Evolutionary conservation across 306 rosid genomes (phyloP).

Genomic region (Begonia fuchsioides): DNA sequence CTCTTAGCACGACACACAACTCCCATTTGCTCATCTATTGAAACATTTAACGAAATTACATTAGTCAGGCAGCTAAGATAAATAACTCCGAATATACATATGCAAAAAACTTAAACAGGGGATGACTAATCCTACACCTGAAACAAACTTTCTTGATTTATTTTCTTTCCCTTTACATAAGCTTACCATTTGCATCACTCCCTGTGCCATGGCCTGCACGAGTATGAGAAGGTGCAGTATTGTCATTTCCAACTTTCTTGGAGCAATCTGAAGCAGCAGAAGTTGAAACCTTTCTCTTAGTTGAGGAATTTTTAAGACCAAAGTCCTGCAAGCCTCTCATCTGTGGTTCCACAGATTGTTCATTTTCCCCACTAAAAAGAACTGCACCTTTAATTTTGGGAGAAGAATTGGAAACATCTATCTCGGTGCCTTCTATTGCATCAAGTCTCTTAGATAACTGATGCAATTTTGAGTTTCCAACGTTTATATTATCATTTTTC

Average conservation of each 20-base stretch:
- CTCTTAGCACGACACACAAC: slow-evolving; percentile 44
- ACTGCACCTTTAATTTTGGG: slow-evolving; percentile 26
- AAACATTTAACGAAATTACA: slow-evolving; percentile 25
- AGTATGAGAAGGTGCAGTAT: slow-evolving; percentile 21
- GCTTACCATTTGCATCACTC: slow-evolving; percentile 25
- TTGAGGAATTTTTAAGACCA: slow-evolving; percentile 32
- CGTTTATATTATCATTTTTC: slow-evolving; percentile 22
- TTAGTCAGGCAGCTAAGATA: slow-evolving; percentile 21
- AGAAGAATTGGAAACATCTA: slow-evolving; percentile 8
- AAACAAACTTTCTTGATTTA: slow-evolving; percentile 15
- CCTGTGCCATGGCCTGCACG: slow-evolving; percentile 20
- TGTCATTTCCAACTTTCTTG: slow-evolving; percentile 25
- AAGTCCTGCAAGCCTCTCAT: slow-evolving; percentile 60
- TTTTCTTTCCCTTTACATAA: slow-evolving; percentile 13
- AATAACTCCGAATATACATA: slow-evolving; percentile 3
- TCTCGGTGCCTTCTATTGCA: slow-evolving; percentile 20
- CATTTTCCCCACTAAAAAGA: slow-evolving; percentile 35
- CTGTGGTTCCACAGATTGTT: slow-evolving; percentile 28
- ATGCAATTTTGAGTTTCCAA: slow-evolving; percentile 13
- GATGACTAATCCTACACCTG: slow-evolving; percentile 10
- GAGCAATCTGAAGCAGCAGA: slow-evolving; percentile 31
- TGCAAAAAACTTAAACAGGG: slow-evolving; percentile 19
- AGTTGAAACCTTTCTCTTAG: slow-evolving; percentile 26
- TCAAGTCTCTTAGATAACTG: slow-evolving; percentile 19
- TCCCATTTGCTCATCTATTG: slow-evolving; percentile 46